phyloP scores from a whole-genome alignment of 139 green algal genomes.

The Ulvella scutata region DNA sequence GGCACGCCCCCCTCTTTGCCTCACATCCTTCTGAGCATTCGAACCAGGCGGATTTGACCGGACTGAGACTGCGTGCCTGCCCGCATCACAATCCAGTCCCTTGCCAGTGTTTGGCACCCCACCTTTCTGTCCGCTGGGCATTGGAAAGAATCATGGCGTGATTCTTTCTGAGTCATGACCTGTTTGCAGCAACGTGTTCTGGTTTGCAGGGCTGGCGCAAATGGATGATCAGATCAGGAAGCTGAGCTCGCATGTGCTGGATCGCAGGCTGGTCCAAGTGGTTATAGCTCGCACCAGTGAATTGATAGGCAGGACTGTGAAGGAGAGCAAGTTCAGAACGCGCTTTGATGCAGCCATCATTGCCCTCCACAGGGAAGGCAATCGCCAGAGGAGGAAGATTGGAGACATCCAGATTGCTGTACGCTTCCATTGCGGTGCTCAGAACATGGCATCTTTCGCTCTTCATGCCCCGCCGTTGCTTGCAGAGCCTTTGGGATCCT shows the following conservation, averaged over 20 bases:
- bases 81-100: no score
- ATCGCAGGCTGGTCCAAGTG: constrained; percentile 6
- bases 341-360: constrained; percentile 14
- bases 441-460: no score
- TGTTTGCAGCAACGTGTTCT: no score
- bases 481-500: not conserved
- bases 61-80: no score
- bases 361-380: constrained; percentile 13
- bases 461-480: not conserved
- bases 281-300: constrained; percentile 7
- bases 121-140: no score
- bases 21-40: no score
- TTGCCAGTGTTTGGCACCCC: no score
- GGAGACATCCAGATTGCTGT: constrained; percentile 13
- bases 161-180: no score
- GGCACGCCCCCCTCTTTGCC: not conserved
- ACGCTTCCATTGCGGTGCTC: not conserved
- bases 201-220: constrained; percentile 10
- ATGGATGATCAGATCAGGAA: constrained; percentile 9
- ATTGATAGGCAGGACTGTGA: constrained; percentile 9
- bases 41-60: no score
- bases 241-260: constrained; percentile 6
- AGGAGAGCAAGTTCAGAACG: constrained; percentile 10
- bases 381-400: not conserved
- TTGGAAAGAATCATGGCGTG: no score